phyloP scores from a whole-genome alignment of 805 yeast genomes.

The Maudiozyma bulderi region DNA sequence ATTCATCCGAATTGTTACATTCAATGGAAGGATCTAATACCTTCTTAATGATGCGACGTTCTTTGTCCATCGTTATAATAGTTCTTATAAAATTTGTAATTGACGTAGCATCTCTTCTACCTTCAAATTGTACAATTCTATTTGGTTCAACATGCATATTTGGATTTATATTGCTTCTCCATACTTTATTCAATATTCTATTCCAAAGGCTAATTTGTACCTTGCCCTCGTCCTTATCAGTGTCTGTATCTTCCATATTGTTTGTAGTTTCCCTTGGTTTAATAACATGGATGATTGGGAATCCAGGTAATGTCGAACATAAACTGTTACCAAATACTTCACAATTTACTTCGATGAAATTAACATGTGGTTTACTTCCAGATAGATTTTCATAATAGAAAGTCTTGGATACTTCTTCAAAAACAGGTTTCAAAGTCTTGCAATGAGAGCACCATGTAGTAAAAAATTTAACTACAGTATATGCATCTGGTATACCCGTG shows the following conservation, averaged over 20 bases:
- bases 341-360: constrained; percentile 28
- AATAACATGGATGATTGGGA: constrained; percentile 55
- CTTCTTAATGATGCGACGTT: constrained; percentile 4
- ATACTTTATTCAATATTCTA: constrained; percentile 3
- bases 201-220: constrained; percentile 6
- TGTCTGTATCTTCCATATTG: neutral
- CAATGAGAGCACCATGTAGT: constrained; percentile 74
- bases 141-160: constrained; percentile 20
- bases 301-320: constrained; percentile 38
- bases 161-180: constrained; percentile 6
- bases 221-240: constrained; percentile 1
- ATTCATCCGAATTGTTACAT: constrained; percentile 5
- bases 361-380: constrained; percentile 8
- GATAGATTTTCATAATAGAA: constrained; percentile 11
- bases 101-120: constrained; percentile 39
- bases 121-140: constrained; percentile 47
- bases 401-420: constrained; percentile 39
- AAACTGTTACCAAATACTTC: constrained; percentile 25
- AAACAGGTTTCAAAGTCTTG: constrained; percentile 44
- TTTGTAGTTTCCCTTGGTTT: constrained; percentile 28
- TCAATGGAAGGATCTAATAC: constrained; percentile 30
- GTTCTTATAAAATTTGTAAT: constrained; percentile 43
- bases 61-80: constrained; percentile 10
- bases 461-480: constrained; percentile 32
- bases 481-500: constrained; percentile 18